Conservation (phyloP, 2,329 filamentous ascomycete genomes). For the Cadophora luteo-olivacea region DNA sequence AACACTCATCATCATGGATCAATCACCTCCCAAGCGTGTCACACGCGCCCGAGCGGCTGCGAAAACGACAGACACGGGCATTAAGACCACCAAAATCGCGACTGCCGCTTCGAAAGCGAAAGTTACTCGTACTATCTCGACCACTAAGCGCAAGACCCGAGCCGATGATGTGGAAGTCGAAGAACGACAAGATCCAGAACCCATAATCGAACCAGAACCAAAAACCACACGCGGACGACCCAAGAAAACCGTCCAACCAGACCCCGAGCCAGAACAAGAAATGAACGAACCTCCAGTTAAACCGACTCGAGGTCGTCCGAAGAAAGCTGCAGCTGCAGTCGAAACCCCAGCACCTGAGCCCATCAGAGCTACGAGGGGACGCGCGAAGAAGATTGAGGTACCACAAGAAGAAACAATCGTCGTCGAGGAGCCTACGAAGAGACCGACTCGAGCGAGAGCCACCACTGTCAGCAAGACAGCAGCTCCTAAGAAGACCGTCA, state of each 20-base stretch:
- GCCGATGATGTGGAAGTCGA: slow-evolving; percentile 60
- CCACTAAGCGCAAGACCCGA: slow-evolving; percentile 61
- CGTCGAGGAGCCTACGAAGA: slow-evolving; percentile 47
- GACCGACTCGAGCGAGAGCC: slow-evolving; percentile 47
- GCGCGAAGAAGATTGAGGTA: slow-evolving; percentile 40
- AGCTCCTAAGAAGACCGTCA: slow-evolving; percentile 64
- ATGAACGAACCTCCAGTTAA: slow-evolving; percentile 42
- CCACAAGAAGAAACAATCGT: slow-evolving; percentile 34
- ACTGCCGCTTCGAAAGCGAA: slow-evolving; percentile 54
- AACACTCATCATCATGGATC: slow-evolving; percentile 50
- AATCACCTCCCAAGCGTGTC: slow-evolving; percentile 65
- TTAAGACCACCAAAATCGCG: slow-evolving; percentile 54
- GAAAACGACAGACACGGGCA: slow-evolving; percentile 47
- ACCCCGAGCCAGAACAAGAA: slow-evolving; percentile 40
- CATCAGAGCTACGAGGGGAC: slow-evolving; percentile 36
- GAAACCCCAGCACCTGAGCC: slow-evolving; percentile 35
- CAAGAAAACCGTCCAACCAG: slow-evolving; percentile 49
- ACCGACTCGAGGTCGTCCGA: slow-evolving; percentile 53
- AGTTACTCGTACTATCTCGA: slow-evolving; percentile 43
- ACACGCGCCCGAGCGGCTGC: slow-evolving; percentile 58
- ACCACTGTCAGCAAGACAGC: slow-evolving; percentile 51
- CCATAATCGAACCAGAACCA: slow-evolving; percentile 42
- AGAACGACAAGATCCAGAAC: slow-evolving; percentile 40
- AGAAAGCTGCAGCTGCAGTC: slow-evolving; percentile 45
- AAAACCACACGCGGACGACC: slow-evolving; percentile 54